phyloP scores from a whole-genome alignment of 257 asterid genomes.

The Petunia axillaris region DNA sequence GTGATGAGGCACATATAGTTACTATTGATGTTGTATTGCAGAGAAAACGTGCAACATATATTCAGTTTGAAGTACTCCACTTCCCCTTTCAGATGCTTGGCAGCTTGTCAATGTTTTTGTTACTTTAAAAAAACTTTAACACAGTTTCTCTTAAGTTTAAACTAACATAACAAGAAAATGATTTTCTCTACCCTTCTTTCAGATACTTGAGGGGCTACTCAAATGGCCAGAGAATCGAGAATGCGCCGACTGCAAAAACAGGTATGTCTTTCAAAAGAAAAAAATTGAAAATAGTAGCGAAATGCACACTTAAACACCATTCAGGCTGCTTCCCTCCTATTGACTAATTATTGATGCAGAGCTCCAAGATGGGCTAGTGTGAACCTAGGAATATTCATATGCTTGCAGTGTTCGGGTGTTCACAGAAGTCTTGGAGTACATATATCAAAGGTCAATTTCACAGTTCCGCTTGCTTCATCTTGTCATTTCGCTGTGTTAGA shows the following conservation, averaged over 20 bases:
- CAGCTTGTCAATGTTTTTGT: neutral
- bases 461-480: neutral
- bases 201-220: constrained; percentile 48
- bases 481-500: neutral
- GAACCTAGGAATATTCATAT: constrained; percentile 51
- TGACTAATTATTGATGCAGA: constrained; percentile 26
- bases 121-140: neutral
- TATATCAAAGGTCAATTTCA: constrained; percentile 44
- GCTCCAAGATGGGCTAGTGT: constrained; percentile 60
- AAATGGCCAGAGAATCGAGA: constrained; percentile 48
- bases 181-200: neutral
- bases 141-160: neutral
- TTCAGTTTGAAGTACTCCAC: neutral
- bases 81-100: neutral
- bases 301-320: neutral
- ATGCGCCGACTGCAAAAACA: constrained; percentile 52
- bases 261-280: constrained; percentile 22
- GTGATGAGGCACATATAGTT: neutral
- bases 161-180: constrained; percentile 14
- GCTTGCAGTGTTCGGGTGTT: constrained; percentile 52
- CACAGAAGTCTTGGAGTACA: constrained; percentile 56
- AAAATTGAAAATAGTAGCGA: neutral
- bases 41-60: neutral
- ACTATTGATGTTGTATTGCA: neutral
- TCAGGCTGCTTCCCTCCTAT: neutral